Percentiles rank a stretch among this genome's conserved stretches.
These are phyloP conservation scores for Tolypocladium pustulatum DNA, from an alignment of 2,329 filamentous ascomycete species.

Conservation along the genomic window DNA sequence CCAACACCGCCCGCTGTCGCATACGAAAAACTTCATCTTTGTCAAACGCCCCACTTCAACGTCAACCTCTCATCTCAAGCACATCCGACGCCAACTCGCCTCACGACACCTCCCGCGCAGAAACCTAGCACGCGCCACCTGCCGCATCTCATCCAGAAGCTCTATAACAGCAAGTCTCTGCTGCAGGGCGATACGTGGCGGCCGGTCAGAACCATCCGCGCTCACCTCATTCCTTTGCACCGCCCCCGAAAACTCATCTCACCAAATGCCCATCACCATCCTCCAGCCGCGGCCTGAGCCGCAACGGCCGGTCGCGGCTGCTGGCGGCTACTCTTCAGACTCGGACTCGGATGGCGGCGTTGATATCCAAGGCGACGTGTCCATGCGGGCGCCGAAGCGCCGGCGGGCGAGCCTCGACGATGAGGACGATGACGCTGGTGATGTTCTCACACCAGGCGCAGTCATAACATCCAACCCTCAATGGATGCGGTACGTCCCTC, in stretches of 20 bases:
- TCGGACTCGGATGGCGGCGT: conserved; percentile 35
- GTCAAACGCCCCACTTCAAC: conserved; percentile 16
- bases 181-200: not conserved
- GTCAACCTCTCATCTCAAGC: conserved; percentile 8
- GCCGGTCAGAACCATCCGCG: not conserved
- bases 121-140: not conserved
- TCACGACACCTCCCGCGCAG: not conserved
- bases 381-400: conserved; percentile 33
- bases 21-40: conserved; percentile 15
- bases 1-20: not conserved
- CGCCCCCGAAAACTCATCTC: not conserved
- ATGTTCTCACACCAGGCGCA: conserved; percentile 81
- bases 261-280: conserved; percentile 37
- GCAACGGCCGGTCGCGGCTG: conserved; percentile 10
- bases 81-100: not conserved
- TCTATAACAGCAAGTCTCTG: not conserved
- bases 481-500: conserved; percentile 66
- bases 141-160: not conserved
- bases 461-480: conserved; percentile 84
- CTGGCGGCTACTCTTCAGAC: conserved; percentile 20
- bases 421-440: conserved; percentile 18
- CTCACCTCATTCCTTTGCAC: not conserved
- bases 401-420: conserved; percentile 16
- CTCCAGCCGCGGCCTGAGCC: conserved; percentile 27
- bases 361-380: conserved; percentile 32